phyloP scores from a whole-genome alignment of 2,329 filamentous ascomycete species.

The Lachnellula arida region DNA sequence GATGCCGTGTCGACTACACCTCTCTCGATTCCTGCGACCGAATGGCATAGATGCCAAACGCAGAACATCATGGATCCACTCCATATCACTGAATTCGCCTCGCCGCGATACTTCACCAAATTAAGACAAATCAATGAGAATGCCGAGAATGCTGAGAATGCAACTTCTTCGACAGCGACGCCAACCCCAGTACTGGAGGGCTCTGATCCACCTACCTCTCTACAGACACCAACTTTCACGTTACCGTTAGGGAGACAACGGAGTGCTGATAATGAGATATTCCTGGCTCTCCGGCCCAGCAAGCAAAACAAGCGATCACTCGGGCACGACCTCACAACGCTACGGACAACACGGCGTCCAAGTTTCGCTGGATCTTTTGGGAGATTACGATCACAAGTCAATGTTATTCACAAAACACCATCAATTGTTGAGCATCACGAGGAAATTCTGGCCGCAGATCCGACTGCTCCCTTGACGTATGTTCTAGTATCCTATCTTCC shows the following conservation, averaged over 20 bases:
- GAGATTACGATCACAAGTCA: slow-evolving; percentile 29
- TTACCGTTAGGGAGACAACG: slow-evolving; percentile 29
- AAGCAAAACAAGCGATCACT: slow-evolving; percentile 33
- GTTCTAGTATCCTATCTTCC: not conserved
- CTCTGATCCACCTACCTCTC: slow-evolving; percentile 6
- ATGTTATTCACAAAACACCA: slow-evolving; percentile 25
- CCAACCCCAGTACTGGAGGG: slow-evolving; percentile 3
- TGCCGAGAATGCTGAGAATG: slow-evolving; percentile 34
- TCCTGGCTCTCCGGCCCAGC: slow-evolving; percentile 20
- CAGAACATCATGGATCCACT: slow-evolving; percentile 51
- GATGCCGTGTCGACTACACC: slow-evolving; percentile 25
- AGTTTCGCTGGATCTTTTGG: slow-evolving; percentile 31
- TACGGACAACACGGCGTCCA: slow-evolving; percentile 29
- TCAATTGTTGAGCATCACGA: slow-evolving; percentile 28
- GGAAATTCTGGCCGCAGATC: slow-evolving; percentile 23
- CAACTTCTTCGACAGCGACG: slow-evolving; percentile 31
- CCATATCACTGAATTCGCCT: slow-evolving; percentile 63
- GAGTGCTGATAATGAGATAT: slow-evolving; percentile 18
- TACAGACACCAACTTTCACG: slow-evolving; percentile 25
- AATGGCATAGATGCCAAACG: slow-evolving; percentile 29
- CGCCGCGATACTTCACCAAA: slow-evolving; percentile 60
- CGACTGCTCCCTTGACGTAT: slow-evolving; percentile 20
- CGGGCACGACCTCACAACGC: slow-evolving; percentile 29
- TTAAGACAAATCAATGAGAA: slow-evolving; percentile 48
- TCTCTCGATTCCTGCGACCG: slow-evolving; percentile 23